Percentiles rank a stretch among this genome's conserved stretches.
Conservation (phyloP, 352 stramenopile species). For the Thraustochytrium striatum region DNA sequence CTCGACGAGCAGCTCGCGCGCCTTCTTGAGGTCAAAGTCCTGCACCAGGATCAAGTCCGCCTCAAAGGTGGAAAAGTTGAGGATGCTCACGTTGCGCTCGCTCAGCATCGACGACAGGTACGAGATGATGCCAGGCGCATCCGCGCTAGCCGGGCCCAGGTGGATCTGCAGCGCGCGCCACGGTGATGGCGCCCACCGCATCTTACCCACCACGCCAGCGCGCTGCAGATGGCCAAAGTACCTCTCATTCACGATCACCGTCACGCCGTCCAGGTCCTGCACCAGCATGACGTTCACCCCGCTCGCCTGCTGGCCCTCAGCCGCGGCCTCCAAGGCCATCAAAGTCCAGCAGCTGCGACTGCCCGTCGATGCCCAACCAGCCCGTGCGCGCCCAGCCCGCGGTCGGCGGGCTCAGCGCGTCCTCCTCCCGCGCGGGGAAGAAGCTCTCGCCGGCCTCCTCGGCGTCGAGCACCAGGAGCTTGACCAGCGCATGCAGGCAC, state of each 20-base stretch:
- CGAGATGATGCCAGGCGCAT: constrained; percentile 39
- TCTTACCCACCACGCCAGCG: not conserved
- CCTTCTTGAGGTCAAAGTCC: constrained; percentile 6
- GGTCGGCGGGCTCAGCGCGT: not conserved
- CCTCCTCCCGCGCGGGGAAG: not conserved
- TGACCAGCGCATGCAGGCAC: constrained; percentile 31
- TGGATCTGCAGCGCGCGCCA: constrained; percentile 41
- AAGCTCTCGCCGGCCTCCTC: not conserved
- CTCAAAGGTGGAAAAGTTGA: constrained; percentile 46
- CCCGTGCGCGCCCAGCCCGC: not conserved
- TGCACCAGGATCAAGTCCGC: constrained; percentile 44
- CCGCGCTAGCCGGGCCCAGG: constrained; percentile 27
- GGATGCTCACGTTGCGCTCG: constrained; percentile 32
- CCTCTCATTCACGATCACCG: constrained; percentile 21
- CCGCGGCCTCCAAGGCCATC: not conserved
- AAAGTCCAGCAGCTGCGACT: too few species aligned
- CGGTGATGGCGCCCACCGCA: constrained; percentile 23
- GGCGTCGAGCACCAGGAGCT: constrained; percentile 13
- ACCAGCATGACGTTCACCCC: constrained; percentile 41
- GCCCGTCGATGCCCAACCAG: not conserved
- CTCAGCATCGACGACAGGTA: constrained; percentile 45
- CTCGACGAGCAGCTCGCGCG: constrained; percentile 9
- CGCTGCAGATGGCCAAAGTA: constrained; percentile 13
- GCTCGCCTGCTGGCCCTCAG: not conserved
- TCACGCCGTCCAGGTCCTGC: constrained; percentile 36